Conservation (phyloP, 768 basidiomycete genomes). For the Paxillus ammoniavirescens region DNA sequence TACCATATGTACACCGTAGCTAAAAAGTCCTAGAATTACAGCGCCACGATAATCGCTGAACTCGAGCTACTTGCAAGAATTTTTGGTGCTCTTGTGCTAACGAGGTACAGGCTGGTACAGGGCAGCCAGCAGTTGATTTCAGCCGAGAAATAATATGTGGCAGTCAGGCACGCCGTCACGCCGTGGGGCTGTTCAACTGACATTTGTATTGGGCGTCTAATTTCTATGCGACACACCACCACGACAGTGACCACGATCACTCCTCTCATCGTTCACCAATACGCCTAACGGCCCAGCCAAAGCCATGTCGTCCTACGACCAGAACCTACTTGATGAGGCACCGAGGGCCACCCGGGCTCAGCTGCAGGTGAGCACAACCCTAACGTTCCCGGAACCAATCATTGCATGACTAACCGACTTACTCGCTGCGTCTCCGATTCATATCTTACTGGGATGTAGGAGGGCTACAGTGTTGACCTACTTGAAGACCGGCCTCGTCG, state of each 20-base stretch:
- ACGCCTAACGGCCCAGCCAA: neutral
- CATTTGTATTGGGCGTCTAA: conserved; percentile 17
- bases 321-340: conserved; percentile 37
- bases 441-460: conserved; percentile 29
- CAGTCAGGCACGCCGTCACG: conserved; percentile 15
- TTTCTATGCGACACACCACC: conserved; percentile 4
- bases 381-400: neutral
- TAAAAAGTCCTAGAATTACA: too few species aligned
- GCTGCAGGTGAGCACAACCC: conserved; percentile 36
- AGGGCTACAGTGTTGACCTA: conserved; percentile 54
- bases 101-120: too few species aligned
- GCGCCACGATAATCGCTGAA: too few species aligned
- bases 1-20: too few species aligned
- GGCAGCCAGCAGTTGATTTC: neutral
- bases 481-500: conserved; percentile 29
- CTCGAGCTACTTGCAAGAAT: too few species aligned
- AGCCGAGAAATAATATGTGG: neutral
- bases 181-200: conserved; percentile 24
- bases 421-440: neutral
- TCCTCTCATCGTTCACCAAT: neutral
- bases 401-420: neutral
- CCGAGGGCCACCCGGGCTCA: conserved; percentile 43
- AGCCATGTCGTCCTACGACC: conserved; percentile 38
- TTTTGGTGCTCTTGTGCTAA: too few species aligned
- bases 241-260: neutral